Evolutionary conservation across 1,139 yeast species (phyloP), one percentile per base, ranked within the genome.

Genomic region (Pneumocystis murina): DNA sequence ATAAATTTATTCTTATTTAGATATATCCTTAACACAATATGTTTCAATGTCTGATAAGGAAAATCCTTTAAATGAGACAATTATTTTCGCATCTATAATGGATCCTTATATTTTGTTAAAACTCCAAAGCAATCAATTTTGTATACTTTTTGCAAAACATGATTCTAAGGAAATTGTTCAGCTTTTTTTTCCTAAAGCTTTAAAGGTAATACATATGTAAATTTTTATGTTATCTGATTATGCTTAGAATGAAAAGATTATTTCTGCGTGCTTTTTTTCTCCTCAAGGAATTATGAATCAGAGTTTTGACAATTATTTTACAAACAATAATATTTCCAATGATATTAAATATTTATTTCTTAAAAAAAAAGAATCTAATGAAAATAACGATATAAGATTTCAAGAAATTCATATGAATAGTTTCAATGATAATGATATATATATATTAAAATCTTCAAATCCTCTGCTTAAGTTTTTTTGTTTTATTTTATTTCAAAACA

Each of bases 21-120:
- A 62, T 17, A 48, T 57, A 28, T 43, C 59, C 20, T 62, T 62
- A 33, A 59, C 59, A 16, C 62, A 62, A 55, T 55, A 20, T 33
- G 54, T 35, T 28, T 60, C 36, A 58, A 39, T 40, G 20, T 24
- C 17, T 62, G 59, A 48, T 58, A 10, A 48, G 14, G 28, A 41
- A 24, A 16, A 24, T 48, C 6, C 33, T 24, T 48, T 65, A 41
- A 64, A 58, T 16, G 59, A 64, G 30, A 62, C 59, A 16, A 60
- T 84, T 43, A 78, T 83, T 64, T 77, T 80, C 64, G 82, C 85
- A 66, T 77, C 79, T 10, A 75, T 83, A 63, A 77, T 68, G 14
- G 72, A 70, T 57, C 70, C 71, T 5, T 68, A 70, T 64, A 65
- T 70, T 5, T 61, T 71, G 24, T 63, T 71, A 7, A 57, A 67